phyloP scores from a whole-genome alignment of 2,329 filamentous ascomycete species.

The Aspergillus sp. region DNA sequence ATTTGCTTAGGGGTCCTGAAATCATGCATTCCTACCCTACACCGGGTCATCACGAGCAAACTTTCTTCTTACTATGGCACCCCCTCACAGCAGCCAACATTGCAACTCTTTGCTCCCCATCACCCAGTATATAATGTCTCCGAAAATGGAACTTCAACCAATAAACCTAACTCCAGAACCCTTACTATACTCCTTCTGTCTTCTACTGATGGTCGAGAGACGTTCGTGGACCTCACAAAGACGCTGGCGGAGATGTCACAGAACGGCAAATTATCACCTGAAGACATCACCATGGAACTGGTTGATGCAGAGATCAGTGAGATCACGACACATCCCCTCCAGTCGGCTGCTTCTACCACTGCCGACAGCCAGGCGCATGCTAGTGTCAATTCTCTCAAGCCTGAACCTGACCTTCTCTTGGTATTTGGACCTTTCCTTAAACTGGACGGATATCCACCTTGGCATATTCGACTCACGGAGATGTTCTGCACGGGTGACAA shows the following conservation, averaged over 20 bases:
- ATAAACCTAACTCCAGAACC: slow-evolving; percentile 20
- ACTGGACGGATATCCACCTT: slow-evolving; percentile 88
- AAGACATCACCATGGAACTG: slow-evolving; percentile 79
- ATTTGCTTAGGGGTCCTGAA: slow-evolving; percentile 69
- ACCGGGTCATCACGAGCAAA: slow-evolving; percentile 72
- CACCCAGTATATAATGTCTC: slow-evolving; percentile 44
- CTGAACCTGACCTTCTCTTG: slow-evolving; percentile 84
- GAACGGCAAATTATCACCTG: slow-evolving; percentile 71
- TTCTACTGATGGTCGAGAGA: slow-evolving; percentile 83
- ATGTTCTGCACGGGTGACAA: slow-evolving; percentile 65
- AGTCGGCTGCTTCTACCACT: slow-evolving; percentile 5
- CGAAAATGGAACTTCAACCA: slow-evolving; percentile 9
- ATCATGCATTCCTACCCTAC: slow-evolving; percentile 78
- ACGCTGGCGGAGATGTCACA: slow-evolving; percentile 95
- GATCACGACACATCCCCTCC: slow-evolving; percentile 36
- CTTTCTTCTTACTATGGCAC: slow-evolving; percentile 83
- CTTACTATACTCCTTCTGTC: slow-evolving; percentile 74
- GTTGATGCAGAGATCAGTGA: slow-evolving; percentile 82
- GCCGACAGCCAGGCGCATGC: not conserved
- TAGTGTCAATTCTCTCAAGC: slow-evolving; percentile 55
- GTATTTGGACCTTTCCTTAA: slow-evolving; percentile 80
- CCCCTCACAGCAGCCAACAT: slow-evolving; percentile 57
- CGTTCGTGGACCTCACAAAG: slow-evolving; percentile 89
- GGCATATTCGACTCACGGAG: slow-evolving; percentile 92
- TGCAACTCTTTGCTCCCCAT: slow-evolving; percentile 70